Evolutionary conservation across 2,329 filamentous ascomycete genomes (phyloP).

Genomic region (Sclerotinia sclerotiorum): DNA sequence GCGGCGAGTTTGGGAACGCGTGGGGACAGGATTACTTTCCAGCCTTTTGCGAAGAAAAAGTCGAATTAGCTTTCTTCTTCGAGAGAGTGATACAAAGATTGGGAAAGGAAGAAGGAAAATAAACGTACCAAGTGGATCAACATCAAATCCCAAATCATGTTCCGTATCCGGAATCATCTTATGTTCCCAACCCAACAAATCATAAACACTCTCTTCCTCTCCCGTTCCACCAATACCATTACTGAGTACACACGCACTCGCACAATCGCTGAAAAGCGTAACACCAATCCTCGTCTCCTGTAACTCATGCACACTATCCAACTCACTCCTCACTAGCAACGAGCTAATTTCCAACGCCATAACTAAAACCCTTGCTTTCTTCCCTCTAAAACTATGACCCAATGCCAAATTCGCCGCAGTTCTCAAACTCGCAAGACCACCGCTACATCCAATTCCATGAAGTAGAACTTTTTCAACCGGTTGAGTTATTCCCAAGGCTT

Average conservation of each 20-base stretch:
- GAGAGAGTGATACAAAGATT: background rate
- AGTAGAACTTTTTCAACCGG: constrained; percentile 64
- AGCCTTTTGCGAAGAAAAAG: constrained; percentile 45
- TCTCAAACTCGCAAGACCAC: constrained; percentile 60
- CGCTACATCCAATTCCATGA: constrained; percentile 66
- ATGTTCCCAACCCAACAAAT: constrained; percentile 66
- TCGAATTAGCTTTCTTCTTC: background rate
- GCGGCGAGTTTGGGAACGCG: constrained; percentile 59
- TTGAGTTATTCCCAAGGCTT: constrained; percentile 55
- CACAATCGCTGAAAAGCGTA: constrained; percentile 68
- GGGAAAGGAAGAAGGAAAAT: background rate
- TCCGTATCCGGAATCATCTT: constrained; percentile 61
- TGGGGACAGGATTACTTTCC: constrained; percentile 66
- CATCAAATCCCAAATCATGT: constrained; percentile 63
- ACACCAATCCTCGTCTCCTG: constrained; percentile 65
- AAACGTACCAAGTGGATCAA: constrained; percentile 57
- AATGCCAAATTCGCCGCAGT: constrained; percentile 67
- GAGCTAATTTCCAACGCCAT: constrained; percentile 64
- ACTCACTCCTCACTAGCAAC: constrained; percentile 61
- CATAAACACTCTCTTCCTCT: constrained; percentile 48
- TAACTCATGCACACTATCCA: constrained; percentile 59
- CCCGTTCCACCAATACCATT: constrained; percentile 55
- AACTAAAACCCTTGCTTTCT: constrained; percentile 63
- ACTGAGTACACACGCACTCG: constrained; percentile 63
- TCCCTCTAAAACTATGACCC: constrained; percentile 58